Evolutionary conservation across 495 filamentous ascomycete genomes (phyloP).

Genomic region (Tetracladium setigerum): DNA sequence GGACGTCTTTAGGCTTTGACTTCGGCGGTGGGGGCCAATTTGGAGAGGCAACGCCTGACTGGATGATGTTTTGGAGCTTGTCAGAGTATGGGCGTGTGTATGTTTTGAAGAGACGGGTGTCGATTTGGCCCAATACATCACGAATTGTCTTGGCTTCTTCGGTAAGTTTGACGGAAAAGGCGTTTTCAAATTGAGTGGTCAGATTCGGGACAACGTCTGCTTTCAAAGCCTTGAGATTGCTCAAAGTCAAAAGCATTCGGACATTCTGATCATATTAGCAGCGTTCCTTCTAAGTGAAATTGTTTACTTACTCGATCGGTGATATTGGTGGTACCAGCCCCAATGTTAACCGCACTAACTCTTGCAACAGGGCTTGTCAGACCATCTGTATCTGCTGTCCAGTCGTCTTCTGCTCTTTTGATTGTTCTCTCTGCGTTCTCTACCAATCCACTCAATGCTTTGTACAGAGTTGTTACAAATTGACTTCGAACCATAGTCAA

Average conservation of each 20-base stretch:
- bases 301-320: slow-evolving; percentile 58
- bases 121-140: slow-evolving; percentile 83
- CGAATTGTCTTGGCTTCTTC: slow-evolving; percentile 86
- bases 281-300: not conserved
- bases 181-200: slow-evolving; percentile 77
- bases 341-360: slow-evolving; percentile 20
- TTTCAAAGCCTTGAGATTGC: slow-evolving; percentile 75
- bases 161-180: slow-evolving; percentile 83
- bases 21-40: slow-evolving; percentile 59
- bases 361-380: slow-evolving; percentile 22
- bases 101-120: slow-evolving; percentile 79
- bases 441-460: slow-evolving; percentile 85
- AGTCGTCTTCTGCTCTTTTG: slow-evolving; percentile 34
- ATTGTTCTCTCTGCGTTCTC: slow-evolving; percentile 80
- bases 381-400: slow-evolving; percentile 42
- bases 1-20: slow-evolving; percentile 62
- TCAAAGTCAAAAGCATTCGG: slow-evolving; percentile 85
- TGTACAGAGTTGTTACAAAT: slow-evolving; percentile 88
- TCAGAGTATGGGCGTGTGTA: slow-evolving; percentile 72
- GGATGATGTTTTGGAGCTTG: slow-evolving; percentile 54
- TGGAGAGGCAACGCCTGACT: slow-evolving; percentile 58
- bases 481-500: slow-evolving; percentile 77
- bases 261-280: slow-evolving; percentile 54
- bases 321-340: slow-evolving; percentile 51
- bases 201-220: slow-evolving; percentile 72